Percentiles rank a stretch among this genome's conserved stretches.
Evolutionary conservation across 2,329 filamentous ascomycete genomes (phyloP).

Genomic region (Colletotrichum melonis): DNA sequence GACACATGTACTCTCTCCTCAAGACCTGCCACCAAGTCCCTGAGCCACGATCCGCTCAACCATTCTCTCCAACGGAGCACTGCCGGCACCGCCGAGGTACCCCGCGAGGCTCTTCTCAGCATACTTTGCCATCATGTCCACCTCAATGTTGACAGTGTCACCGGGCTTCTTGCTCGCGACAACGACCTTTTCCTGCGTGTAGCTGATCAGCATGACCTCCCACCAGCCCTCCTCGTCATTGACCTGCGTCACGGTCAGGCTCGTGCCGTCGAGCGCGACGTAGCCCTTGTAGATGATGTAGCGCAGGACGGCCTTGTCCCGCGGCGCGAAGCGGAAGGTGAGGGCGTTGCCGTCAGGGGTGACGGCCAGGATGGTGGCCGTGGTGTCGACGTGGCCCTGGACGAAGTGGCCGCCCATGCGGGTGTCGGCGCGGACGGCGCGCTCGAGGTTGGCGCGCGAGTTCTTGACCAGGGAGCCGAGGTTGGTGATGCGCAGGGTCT

Average conservation of each 20-base stretch:
- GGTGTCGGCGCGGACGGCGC: slow-evolving; percentile 89
- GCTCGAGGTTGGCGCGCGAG: slow-evolving; percentile 89
- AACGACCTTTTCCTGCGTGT: slow-evolving; percentile 93
- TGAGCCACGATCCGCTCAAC: slow-evolving; percentile 81
- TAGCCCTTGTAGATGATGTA: slow-evolving; percentile 98
- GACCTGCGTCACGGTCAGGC: slow-evolving; percentile 90
- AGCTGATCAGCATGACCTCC: slow-evolving; percentile 98
- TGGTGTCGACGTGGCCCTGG: slow-evolving; percentile 95
- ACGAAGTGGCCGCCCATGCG: slow-evolving; percentile 99
- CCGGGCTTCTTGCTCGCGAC: slow-evolving; percentile 82
- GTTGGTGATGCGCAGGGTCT: slow-evolving; percentile 95
- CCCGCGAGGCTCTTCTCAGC: slow-evolving; percentile 90
- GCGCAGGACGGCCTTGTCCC: slow-evolving; percentile 74
- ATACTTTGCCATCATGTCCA: slow-evolving; percentile 88
- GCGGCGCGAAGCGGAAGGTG: slow-evolving; percentile 84
- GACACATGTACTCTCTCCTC: neutral
- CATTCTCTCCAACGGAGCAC: slow-evolving; percentile 75
- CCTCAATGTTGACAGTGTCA: slow-evolving; percentile 90
- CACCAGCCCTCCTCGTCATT: slow-evolving; percentile 83
- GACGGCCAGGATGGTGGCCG: slow-evolving; percentile 78
- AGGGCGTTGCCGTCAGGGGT: slow-evolving; percentile 89
- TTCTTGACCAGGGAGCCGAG: slow-evolving; percentile 77
- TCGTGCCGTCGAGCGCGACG: slow-evolving; percentile 93
- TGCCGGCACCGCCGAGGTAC: slow-evolving; percentile 73
- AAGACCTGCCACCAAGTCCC: slow-evolving; percentile 55